Conservation (phyloP, 164 flowering plant species). For the Annona squamosa region DNA sequence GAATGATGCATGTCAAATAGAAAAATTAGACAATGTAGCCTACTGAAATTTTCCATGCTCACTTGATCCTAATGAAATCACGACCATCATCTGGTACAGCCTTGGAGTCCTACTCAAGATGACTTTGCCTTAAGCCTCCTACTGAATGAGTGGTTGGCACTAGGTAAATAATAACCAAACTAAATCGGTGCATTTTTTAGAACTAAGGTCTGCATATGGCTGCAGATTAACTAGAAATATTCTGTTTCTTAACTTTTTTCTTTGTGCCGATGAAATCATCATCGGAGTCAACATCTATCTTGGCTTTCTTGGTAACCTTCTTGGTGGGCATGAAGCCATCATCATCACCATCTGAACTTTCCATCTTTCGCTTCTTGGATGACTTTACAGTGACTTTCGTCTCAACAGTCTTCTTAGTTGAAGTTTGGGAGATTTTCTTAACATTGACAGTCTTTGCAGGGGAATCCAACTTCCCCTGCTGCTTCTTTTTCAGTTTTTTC, state of each 20-base stretch:
- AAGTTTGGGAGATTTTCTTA: constrained; percentile 21
- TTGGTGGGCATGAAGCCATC: neutral
- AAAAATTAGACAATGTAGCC: too few relatives aligned
- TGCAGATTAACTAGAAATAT: constrained; percentile 7
- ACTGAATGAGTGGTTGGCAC: neutral
- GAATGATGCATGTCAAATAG: too few relatives aligned
- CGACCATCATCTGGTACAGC: too few relatives aligned
- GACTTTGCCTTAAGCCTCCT: neutral
- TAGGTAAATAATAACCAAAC: neutral
- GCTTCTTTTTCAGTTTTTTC: constrained; percentile 51
- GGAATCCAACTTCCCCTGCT: constrained; percentile 31
- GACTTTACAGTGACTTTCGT: constrained; percentile 19
- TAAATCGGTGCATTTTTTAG: neutral
- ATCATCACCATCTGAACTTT: constrained; percentile 34
- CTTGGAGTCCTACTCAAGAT: neutral
- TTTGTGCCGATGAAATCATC: constrained; percentile 32
- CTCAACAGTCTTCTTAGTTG: constrained; percentile 21
- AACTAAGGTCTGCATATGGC: neutral
- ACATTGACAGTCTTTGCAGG: constrained; percentile 39
- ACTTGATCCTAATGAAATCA: too few relatives aligned
- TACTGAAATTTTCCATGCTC: too few relatives aligned
- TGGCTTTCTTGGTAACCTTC: constrained; percentile 35
- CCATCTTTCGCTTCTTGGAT: constrained; percentile 40
- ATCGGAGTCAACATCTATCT: constrained; percentile 33
- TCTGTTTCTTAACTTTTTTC: constrained; percentile 28